These are phyloP conservation scores for Elymus sibiricus DNA, from an alignment of 176 grass and related monocot species.

Conservation along the genomic window DNA sequence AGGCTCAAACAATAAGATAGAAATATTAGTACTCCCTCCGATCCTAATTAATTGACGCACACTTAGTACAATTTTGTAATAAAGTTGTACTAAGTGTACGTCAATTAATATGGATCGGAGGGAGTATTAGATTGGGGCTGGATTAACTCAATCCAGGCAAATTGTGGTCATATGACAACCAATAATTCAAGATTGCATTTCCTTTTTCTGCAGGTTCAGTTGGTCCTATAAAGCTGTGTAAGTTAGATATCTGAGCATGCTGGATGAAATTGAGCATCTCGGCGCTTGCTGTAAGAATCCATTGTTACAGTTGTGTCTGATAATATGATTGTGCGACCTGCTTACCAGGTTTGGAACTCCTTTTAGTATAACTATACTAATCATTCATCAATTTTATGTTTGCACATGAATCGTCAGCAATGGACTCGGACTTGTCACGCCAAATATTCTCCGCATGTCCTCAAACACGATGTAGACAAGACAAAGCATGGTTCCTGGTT, in stretches of 20 bases:
- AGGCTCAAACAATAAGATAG: background rate
- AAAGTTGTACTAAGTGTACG: no score
- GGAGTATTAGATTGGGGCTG: background rate
- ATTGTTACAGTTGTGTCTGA: background rate
- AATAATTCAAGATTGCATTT: background rate
- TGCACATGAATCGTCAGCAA: background rate
- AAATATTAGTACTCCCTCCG: background rate
- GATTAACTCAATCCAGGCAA: background rate
- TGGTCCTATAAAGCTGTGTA: background rate
- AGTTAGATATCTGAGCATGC: background rate
- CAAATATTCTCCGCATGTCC: background rate
- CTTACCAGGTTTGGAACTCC: background rate
- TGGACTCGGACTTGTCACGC: background rate
- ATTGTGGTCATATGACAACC: background rate
- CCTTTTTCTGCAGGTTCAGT: background rate
- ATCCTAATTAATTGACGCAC: no score
- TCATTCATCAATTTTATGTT: background rate
- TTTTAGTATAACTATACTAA: background rate
- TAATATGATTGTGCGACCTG: slow-evolving; percentile 1
- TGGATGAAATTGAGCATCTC: background rate
- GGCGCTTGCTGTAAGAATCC: background rate
- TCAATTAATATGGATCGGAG: no score
- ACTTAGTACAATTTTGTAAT: no score
- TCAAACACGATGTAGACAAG: background rate
- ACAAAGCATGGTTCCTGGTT: background rate